A percentile compares a stretch with the other conserved stretches of the same genome.
Conservation (phyloP, 176 grass and related monocot species). For the Carex cristatella region DNA sequence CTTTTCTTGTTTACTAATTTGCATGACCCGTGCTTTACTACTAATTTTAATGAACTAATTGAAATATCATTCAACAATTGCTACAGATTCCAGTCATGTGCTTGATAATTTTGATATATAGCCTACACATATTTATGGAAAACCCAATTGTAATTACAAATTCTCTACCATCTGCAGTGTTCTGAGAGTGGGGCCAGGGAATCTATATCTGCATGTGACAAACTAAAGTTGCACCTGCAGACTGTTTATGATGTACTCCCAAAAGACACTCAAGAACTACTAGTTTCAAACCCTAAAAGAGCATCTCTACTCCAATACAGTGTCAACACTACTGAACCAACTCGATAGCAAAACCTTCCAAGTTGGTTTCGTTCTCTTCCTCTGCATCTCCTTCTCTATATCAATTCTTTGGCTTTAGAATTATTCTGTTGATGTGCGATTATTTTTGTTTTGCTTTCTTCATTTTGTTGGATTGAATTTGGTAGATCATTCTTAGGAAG, state of each 20-base stretch:
- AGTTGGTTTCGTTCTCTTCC: slow-evolving; percentile 31
- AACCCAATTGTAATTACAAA: slow-evolving; percentile 6
- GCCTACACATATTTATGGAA: not conserved
- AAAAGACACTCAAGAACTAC: slow-evolving; percentile 79
- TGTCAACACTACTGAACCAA: slow-evolving; percentile 4
- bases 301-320: slow-evolving; percentile 56
- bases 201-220: slow-evolving; percentile 48
- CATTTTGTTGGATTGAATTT: not conserved
- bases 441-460: not conserved
- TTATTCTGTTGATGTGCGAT: slow-evolving; percentile 5
- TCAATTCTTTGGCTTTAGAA: slow-evolving; percentile 23
- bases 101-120: not conserved
- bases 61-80: not conserved
- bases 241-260: slow-evolving; percentile 66
- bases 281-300: slow-evolving; percentile 83
- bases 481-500: not conserved
- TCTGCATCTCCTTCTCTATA: slow-evolving; percentile 11
- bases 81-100: not conserved
- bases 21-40: not conserved
- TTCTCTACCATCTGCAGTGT: slow-evolving; percentile 27
- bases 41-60: not conserved
- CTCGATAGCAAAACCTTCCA: slow-evolving; percentile 21
- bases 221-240: slow-evolving; percentile 63
- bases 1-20: not conserved
- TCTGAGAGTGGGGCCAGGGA: slow-evolving; percentile 36